phyloP scores from a whole-genome alignment of 352 stramenopile species.

The Phytopythium sindhum region DNA sequence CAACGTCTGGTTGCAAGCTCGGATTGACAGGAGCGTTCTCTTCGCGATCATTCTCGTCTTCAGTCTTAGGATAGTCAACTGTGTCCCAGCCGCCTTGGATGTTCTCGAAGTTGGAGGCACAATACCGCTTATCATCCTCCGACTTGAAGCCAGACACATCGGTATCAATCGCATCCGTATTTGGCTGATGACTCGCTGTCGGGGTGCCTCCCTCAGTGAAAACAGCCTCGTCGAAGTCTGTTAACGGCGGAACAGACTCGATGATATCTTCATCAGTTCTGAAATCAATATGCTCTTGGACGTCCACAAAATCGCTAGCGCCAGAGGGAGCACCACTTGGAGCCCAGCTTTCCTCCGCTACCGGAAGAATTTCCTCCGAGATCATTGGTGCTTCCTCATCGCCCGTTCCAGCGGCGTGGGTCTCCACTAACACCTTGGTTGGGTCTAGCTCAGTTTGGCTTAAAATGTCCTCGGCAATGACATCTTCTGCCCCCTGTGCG shows the following conservation, averaged over 20 bases:
- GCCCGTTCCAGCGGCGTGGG: neutral
- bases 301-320: neutral
- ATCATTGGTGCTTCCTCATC: neutral
- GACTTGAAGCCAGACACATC: neutral
- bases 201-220: neutral
- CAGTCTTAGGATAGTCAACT: neutral
- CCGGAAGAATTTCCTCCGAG: neutral
- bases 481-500: neutral
- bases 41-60: neutral
- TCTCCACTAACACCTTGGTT: neutral
- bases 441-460: neutral
- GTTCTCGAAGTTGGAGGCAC: neutral
- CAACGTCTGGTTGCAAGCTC: neutral
- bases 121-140: neutral
- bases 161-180: neutral
- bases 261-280: neutral
- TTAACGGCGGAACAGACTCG: neutral
- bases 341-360: neutral
- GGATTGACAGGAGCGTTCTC: neutral
- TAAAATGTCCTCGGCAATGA: neutral
- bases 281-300: neutral
- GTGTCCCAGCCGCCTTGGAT: neutral
- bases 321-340: neutral
- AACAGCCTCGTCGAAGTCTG: neutral
- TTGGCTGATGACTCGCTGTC: neutral